Evolutionary conservation across 805 yeast species (phyloP).

Genomic region (Hemisphaericaspora nanyangensis): DNA sequence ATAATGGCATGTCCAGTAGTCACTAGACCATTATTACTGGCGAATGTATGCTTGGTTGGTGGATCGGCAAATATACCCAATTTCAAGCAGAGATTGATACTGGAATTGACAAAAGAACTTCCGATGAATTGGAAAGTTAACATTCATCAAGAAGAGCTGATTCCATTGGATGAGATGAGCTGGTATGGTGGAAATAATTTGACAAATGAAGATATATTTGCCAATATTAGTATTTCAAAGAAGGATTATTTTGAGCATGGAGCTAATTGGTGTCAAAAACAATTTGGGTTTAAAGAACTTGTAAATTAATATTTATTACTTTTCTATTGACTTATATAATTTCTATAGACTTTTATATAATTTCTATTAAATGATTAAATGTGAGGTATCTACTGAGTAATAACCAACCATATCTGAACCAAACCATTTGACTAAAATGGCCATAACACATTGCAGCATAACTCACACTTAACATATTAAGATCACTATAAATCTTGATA

Average conservation of each 20-base stretch:
- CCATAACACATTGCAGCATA: constrained; percentile 76
- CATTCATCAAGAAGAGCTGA: constrained; percentile 21
- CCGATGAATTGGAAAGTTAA: constrained; percentile 70
- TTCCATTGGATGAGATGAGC: constrained; percentile 20
- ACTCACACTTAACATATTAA: constrained; percentile 38
- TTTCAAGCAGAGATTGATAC: constrained; percentile 54
- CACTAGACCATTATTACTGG: constrained; percentile 66
- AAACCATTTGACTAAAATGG: constrained; percentile 87
- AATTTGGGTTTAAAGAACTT: constrained; percentile 40
- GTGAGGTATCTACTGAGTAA: constrained; percentile 70
- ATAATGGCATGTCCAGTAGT: constrained; percentile 70
- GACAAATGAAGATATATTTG: constrained; percentile 38
- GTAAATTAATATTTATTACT: neutral
- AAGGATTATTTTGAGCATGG: constrained; percentile 89
- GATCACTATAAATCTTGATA: constrained; percentile 37
- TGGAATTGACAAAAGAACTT: constrained; percentile 61
- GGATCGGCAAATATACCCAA: constrained; percentile 76
- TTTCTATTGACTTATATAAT: constrained; percentile 4
- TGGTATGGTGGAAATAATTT: constrained; percentile 38
- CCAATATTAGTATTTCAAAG: constrained; percentile 59
- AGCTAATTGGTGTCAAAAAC: constrained; percentile 49
- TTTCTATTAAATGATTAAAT: constrained; percentile 59
- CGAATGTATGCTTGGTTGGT: constrained; percentile 79
- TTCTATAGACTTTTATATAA: constrained; percentile 2
- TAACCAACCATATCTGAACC: constrained; percentile 94